Percentiles rank a stretch among this genome's conserved stretches.
These are phyloP conservation scores for Amauroascus niger DNA, from an alignment of 2,329 filamentous ascomycete genomes.

Conservation along the genomic window DNA sequence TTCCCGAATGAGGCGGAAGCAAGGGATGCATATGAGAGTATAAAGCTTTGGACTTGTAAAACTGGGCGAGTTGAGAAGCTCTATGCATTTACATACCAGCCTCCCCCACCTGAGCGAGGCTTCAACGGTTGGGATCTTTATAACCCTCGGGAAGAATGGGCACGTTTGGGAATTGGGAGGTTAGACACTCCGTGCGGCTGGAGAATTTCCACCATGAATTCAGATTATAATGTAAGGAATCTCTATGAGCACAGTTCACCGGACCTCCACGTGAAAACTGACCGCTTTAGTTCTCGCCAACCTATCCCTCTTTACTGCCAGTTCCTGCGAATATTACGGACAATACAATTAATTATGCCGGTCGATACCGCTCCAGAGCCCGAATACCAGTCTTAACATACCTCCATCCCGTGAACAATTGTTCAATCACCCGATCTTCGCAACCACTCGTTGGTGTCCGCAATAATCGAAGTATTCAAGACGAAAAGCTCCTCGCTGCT, in stretches of 20 bases:
- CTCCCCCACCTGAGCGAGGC: conserved; percentile 60
- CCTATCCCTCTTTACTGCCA: conserved; percentile 75
- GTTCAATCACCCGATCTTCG: conserved; percentile 88
- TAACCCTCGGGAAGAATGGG: conserved; percentile 74
- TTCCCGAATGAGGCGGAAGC: conserved; percentile 66
- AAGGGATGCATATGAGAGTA: conserved; percentile 77
- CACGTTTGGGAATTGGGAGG: conserved; percentile 73
- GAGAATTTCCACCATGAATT: conserved; percentile 84
- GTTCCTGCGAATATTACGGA: conserved; percentile 91
- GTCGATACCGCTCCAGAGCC: conserved; percentile 74
- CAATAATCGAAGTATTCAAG: conserved; percentile 84
- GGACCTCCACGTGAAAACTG: conserved; percentile 16
- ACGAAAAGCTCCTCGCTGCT: conserved; percentile 84
- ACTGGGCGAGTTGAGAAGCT: conserved; percentile 76
- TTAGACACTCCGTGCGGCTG: conserved; percentile 72
- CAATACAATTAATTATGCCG: conserved; percentile 89
- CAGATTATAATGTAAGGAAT: conserved; percentile 57
- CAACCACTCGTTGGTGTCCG: conserved; percentile 82
- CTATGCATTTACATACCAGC: conserved; percentile 79
- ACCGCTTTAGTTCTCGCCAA: conserved; percentile 62
- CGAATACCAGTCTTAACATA: conserved; percentile 87
- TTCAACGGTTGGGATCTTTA: conserved; percentile 78
- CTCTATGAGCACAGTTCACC: neutral
- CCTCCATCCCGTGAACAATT: conserved; percentile 93
- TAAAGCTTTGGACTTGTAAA: conserved; percentile 70